Base-by-base conservation (phyloP, 495 filamentous ascomycete species). In the Terfezia boudieri region DNA sequence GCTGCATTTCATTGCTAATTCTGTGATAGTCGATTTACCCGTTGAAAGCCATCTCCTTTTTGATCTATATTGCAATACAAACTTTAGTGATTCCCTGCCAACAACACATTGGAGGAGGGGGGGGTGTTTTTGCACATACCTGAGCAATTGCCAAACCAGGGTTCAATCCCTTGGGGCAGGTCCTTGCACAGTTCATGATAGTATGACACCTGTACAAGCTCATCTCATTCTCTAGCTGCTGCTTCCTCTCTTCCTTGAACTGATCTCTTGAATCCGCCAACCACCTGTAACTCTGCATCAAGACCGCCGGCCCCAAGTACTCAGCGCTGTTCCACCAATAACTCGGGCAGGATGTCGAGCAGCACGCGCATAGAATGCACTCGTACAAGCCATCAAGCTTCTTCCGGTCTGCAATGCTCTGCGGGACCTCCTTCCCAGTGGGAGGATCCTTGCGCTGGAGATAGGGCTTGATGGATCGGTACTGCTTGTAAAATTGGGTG, bases 281-380 rank as follows among this genome's bases (percentile, higher is more conserved):
- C 90, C 90, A 98, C 57, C 90, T 79, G 78, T 94, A 98, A 14
- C 86, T 90, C 69, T 98, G 90, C 53, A 98, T 74, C 49, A 98
- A 82, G 57, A 98, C 83, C 56, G 90, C 90, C 37, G 90, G 90
- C 56, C 90, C 90, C 32, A 98, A 83, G 75, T 96, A 98, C 68
- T 96, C 87, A 70, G 94, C 86, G 62, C 78, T 78, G 74, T 98
- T 98, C 90, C 90, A 98, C 90, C 90, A 98, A 76, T 98, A 98
- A 8, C 84, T 90, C 2, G 90, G 90, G 74, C 90, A 98, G 36
- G 87, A 93, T 22, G 90, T 98, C 58, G 82, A 87, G 80, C 90
- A 98, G 80, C 90, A 98, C 60, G 89, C 89, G 78, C 90, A 98
- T 52, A 98, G 83, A 69, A 98, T 98, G 74, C 90, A 98, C 71